Evolutionary conservation across 2,329 filamentous ascomycete genomes (phyloP).

Genomic region (Fusarium sp.): DNA sequence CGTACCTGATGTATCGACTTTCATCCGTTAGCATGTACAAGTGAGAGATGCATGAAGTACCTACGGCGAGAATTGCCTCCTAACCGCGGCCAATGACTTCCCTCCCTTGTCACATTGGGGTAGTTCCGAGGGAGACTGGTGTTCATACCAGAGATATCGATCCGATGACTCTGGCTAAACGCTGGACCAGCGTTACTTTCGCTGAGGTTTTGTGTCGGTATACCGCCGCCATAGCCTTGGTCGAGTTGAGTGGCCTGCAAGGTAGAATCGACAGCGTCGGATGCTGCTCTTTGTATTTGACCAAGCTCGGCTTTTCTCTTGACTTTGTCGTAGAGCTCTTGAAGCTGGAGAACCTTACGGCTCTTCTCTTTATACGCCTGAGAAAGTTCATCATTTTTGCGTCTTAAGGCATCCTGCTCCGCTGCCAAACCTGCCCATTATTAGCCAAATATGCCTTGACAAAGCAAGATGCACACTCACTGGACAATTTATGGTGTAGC

Average conservation of each 20-base stretch:
- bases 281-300: constrained; percentile 69
- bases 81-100: constrained; percentile 38
- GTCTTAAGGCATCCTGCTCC: constrained; percentile 74
- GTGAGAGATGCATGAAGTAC: not conserved
- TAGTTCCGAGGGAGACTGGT: constrained; percentile 28
- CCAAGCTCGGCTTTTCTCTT: constrained; percentile 69
- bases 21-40: constrained; percentile 17
- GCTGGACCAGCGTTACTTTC: constrained; percentile 9
- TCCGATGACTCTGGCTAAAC: constrained; percentile 32
- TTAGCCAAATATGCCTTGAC: constrained; percentile 14
- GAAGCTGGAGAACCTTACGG: constrained; percentile 77
- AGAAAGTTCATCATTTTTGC: constrained; percentile 80
- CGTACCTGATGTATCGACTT: constrained; percentile 27
- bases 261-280: constrained; percentile 58
- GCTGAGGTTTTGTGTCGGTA: not conserved
- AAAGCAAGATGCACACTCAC: constrained; percentile 58
- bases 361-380: constrained; percentile 79
- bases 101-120: constrained; percentile 22
- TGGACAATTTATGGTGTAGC: constrained; percentile 74
- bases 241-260: constrained; percentile 37
- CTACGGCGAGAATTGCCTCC: constrained; percentile 32
- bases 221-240: constrained; percentile 19
- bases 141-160: constrained; percentile 42
- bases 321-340: constrained; percentile 74
- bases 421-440: constrained; percentile 64